phyloP scores from a whole-genome alignment of 164 flowering plant species.

The Paratinospora sagittata region DNA sequence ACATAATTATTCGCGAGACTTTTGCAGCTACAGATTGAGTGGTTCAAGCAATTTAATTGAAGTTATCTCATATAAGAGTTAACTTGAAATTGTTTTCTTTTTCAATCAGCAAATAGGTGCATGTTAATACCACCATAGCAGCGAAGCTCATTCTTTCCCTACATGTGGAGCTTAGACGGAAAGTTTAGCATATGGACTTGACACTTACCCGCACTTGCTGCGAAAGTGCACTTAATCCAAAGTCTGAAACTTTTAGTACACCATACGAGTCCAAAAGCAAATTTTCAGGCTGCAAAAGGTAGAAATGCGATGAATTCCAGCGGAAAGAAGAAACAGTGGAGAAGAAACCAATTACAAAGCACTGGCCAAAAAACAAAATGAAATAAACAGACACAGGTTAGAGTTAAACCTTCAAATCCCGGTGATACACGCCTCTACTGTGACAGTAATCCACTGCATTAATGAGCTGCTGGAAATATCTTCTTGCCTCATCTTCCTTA shows the following conservation, averaged over 20 bases:
- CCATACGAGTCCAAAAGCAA: constrained; percentile 42
- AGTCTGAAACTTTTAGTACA: constrained; percentile 47
- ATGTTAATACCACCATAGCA: too few relatives aligned
- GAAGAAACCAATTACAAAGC: background rate
- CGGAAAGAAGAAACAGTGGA: background rate
- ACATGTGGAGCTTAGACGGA: background rate
- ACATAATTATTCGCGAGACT: background rate
- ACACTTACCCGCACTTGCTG: constrained; percentile 36
- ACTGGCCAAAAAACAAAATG: too few relatives aligned
- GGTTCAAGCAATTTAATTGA: background rate
- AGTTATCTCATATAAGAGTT: background rate
- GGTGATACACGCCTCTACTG: constrained; percentile 81
- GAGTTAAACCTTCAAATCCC: constrained; percentile 75
- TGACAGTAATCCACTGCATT: constrained; percentile 89
- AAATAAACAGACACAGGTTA: background rate
- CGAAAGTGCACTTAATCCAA: constrained; percentile 47
- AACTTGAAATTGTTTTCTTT: too few relatives aligned
- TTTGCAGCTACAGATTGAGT: background rate
- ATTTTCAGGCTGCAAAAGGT: constrained; percentile 42
- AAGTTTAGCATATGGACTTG: background rate
- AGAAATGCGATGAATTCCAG: background rate
- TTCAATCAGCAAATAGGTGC: too few relatives aligned
- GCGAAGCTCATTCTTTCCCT: too few relatives aligned
- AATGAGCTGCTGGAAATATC: constrained; percentile 83
- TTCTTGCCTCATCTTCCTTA: constrained; percentile 75